Percentiles rank a stretch among this genome's conserved stretches.
phyloP scores from a whole-genome alignment of 1,139 yeast genomes.

The Arxiozyma slooffiae region DNA sequence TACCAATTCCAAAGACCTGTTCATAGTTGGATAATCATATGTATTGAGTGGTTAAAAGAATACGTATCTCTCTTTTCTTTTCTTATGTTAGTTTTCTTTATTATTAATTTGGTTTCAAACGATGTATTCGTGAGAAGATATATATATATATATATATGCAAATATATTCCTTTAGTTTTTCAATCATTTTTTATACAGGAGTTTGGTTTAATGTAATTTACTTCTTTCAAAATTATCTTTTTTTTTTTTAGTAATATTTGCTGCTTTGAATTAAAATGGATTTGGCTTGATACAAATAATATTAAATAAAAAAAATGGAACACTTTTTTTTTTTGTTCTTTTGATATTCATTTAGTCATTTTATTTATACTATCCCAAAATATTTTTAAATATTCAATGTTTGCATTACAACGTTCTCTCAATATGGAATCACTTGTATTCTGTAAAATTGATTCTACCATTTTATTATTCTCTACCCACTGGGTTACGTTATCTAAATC shows the following conservation, averaged over 20 bases:
- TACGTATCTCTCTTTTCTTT: no score
- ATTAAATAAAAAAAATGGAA: no score
- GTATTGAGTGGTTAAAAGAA: no score
- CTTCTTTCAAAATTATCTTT: no score
- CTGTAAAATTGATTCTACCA: constrained; percentile 35
- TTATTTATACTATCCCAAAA: constrained; percentile 10
- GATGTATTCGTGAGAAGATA: no score
- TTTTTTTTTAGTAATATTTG: neutral
- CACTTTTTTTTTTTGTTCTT: no score
- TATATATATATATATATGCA: no score
- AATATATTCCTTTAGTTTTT: neutral
- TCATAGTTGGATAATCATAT: no score
- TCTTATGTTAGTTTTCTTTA: no score
- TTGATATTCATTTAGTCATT: neutral
- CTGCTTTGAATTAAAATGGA: neutral
- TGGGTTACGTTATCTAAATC: constrained; percentile 27
- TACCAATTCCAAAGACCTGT: no score
- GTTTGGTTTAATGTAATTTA: neutral
- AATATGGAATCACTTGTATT: constrained; percentile 31
- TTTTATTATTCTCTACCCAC: constrained; percentile 35
- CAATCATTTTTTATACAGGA: neutral
- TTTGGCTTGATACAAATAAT: no score
- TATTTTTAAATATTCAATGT: constrained; percentile 20
- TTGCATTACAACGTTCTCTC: constrained; percentile 32
- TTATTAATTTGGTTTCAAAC: no score